Base-by-base conservation (phyloP, 768 basidiomycete genomes). In the Lactarius sp. region DNA sequence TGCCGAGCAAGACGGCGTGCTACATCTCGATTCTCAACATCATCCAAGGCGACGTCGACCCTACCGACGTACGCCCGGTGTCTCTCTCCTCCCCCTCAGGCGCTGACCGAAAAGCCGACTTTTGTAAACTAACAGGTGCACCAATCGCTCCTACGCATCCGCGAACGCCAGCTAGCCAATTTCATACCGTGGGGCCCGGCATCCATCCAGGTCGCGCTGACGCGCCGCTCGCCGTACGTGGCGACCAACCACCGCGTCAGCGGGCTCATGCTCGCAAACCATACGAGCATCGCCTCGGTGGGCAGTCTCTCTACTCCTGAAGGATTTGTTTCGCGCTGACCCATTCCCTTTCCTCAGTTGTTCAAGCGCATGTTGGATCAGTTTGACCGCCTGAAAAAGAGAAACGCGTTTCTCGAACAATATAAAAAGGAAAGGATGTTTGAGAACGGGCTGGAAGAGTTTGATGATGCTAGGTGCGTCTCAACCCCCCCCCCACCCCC, bases 161-260 rank as follows among this genome's bases (percentile, higher is more conserved):
- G 97, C 47, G 97, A 99, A 76, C 85, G 97, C 33, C 92, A 97
- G 70, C 80, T 98, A 31, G 97, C 97, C 16, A 95, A 92, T 72
- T 98, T 99, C 74, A 98, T 99, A 66, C 97, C 97, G 6, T 99
- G 97, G 97, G 97, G 97, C 13, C 97, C 97, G 0, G 95, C 95
- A 5, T 95, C 94, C 41, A 96, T 97, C 70, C 97, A 99, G 75
- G 96, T 99, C 7, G 96, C 97, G 6, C 77, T 98, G 64, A 97
- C 95, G 1, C 86, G 92, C 62, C 87, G 84, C 69, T 94, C 92
- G 16, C 94, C 94, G 6, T 96, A 96, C 71, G 78, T 97, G 58
- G 80, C 85, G 5, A 86, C 90, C 44, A 90, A 88, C 70, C 94
- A 99, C 74, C 88, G 95, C 13, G 95, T 98, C 60, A 98, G 95